Evolutionary conservation across 768 basidiomycete genomes (phyloP).

Genomic region (Boletus reticuloceps): DNA sequence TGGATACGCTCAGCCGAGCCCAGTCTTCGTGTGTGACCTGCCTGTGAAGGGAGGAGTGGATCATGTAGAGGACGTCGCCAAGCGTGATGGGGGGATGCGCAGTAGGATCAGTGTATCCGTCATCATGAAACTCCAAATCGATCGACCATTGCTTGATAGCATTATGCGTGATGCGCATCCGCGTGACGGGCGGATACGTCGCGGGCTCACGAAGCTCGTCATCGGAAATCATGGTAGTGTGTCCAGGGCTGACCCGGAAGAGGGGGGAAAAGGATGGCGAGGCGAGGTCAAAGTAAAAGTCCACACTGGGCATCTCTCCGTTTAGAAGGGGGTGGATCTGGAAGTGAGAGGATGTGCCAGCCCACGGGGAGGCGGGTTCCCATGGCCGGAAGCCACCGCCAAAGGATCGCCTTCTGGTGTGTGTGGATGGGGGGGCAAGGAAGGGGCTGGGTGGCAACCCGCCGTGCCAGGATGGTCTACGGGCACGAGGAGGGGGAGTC

Average conservation of each 20-base stretch:
- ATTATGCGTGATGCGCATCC: conserved; percentile 58
- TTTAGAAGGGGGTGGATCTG: conserved; percentile 40
- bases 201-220: conserved; percentile 53
- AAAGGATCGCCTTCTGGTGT: conserved; percentile 29
- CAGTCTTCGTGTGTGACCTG: conserved; percentile 37
- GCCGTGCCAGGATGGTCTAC: conserved; percentile 47
- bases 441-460: conserved; percentile 25
- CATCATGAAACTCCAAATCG: conserved; percentile 42
- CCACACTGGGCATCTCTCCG: conserved; percentile 43
- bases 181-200: conserved; percentile 52
- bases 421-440: conserved; percentile 15
- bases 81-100: conserved; percentile 47
- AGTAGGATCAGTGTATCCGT: conserved; percentile 23
- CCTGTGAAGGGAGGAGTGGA: conserved; percentile 48
- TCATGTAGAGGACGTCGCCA: conserved; percentile 53
- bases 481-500: conserved; percentile 29
- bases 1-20: conserved; percentile 26
- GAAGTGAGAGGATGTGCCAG: conserved; percentile 22
- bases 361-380: conserved; percentile 26
- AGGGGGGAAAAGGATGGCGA: conserved; percentile 45
- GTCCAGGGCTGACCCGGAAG: conserved; percentile 37
- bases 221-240: conserved; percentile 35
- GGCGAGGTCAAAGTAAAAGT: conserved; percentile 58
- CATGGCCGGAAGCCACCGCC: conserved; percentile 19
- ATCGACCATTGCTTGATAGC: conserved; percentile 60